Evolutionary conservation across 805 yeast genomes (phyloP).

Genomic region (Pichia deserticola): DNA sequence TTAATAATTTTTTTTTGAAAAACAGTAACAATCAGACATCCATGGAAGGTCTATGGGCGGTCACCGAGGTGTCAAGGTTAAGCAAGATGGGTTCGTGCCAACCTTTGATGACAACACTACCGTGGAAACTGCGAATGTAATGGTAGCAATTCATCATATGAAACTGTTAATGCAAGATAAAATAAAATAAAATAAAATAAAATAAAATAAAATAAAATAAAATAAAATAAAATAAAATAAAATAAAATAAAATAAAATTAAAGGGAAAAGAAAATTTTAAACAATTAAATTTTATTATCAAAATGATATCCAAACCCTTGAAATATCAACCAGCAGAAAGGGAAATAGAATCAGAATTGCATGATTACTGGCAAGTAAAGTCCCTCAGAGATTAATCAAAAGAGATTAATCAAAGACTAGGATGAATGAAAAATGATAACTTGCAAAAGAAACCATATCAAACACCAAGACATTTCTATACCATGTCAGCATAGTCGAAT

Average conservation of each 20-base stretch:
- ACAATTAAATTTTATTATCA: no score
- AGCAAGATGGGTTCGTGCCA: constrained; percentile 52
- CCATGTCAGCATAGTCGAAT: constrained; percentile 94
- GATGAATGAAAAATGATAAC: constrained; percentile 27
- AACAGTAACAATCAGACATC: constrained; percentile 62
- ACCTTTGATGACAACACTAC: constrained; percentile 61
- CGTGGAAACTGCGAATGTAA: constrained; percentile 96
- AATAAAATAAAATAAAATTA: neutral
- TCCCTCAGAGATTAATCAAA: constrained; percentile 32
- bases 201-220: constrained; percentile 5
- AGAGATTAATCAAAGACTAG: constrained; percentile 25
- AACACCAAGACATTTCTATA: constrained; percentile 40
- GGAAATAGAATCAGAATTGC: constrained; percentile 44
- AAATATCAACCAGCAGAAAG: constrained; percentile 8
- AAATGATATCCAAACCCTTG: constrained; percentile 1
- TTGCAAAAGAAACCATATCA: constrained; percentile 24
- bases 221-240: no score
- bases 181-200: neutral
- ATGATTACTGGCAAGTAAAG: constrained; percentile 81
- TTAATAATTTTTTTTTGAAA: neutral
- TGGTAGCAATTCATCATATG: constrained; percentile 69
- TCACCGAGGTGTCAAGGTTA: constrained; percentile 67
- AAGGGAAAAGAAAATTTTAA: neutral
- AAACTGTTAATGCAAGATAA: constrained; percentile 10
- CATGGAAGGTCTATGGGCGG: constrained; percentile 86